Conservation (phyloP, 176 grass and related monocot species). For the Puya raimondii region DNA sequence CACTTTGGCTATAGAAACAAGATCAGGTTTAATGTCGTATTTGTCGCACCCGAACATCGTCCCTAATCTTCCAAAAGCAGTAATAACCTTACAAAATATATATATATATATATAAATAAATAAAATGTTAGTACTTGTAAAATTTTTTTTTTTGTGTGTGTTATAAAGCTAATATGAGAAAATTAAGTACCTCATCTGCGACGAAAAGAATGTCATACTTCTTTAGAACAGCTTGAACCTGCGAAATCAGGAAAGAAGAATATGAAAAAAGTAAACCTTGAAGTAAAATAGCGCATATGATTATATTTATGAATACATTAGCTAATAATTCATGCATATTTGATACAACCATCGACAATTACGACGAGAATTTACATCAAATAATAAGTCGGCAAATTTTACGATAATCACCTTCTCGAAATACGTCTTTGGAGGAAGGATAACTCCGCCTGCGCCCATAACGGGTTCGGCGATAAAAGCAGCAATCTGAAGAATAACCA, state of each 20-base stretch:
- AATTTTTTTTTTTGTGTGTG: conserved; percentile 11
- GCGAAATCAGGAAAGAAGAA: conserved; percentile 14
- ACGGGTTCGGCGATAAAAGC: conserved; percentile 95
- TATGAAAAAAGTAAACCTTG: background rate
- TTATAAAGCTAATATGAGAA: background rate
- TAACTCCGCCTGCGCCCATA: conserved; percentile 96
- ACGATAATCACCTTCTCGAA: conserved; percentile 69
- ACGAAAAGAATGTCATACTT: conserved; percentile 97
- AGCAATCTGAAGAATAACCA: conserved; percentile 50
- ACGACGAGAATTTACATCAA: conserved; percentile 5
- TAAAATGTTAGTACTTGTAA: background rate
- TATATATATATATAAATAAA: conserved; percentile 3
- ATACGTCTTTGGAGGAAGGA: conserved; percentile 86
- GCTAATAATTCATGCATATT: too few species aligned
- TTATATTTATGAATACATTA: too few species aligned
- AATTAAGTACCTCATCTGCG: conserved; percentile 72
- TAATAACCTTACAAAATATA: conserved; percentile 66
- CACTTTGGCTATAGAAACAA: conserved; percentile 88
- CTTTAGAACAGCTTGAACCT: conserved; percentile 87
- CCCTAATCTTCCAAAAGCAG: conserved; percentile 94
- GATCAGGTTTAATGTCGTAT: conserved; percentile 78
- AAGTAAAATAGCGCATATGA: background rate
- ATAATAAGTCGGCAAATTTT: background rate
- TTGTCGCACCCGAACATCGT: conserved; percentile 94
- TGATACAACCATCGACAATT: background rate